Percentiles rank a stretch among this genome's conserved stretches.
Evolutionary conservation across 371 early-diverging fungal species (phyloP).

Genomic region (Entomophthora muscae): DNA sequence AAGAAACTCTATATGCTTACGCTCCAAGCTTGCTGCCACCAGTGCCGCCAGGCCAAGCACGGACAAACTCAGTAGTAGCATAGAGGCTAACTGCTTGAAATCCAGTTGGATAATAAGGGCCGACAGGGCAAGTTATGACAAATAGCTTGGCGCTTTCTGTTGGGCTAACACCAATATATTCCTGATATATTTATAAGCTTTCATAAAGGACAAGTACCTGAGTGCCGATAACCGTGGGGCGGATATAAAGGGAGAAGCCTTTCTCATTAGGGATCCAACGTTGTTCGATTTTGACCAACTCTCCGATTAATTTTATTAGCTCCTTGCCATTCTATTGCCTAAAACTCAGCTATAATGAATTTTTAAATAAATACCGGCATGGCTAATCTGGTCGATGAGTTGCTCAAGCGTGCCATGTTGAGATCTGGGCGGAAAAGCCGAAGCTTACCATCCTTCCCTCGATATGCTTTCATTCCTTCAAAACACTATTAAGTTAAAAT

Average conservation of each 20-base stretch:
- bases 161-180: constrained; percentile 46
- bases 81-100: constrained; percentile 73
- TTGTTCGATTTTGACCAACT: constrained; percentile 62
- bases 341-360: not conserved
- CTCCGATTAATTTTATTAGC: constrained; percentile 64
- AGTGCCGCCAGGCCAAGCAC: constrained; percentile 96
- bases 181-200: constrained; percentile 10
- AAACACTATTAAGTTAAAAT: constrained; percentile 35
- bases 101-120: constrained; percentile 89
- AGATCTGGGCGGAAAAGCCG: constrained; percentile 78
- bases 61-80: constrained; percentile 67
- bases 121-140: constrained; percentile 87
- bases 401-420: constrained; percentile 73
- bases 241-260: constrained; percentile 87
- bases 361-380: constrained; percentile 33
- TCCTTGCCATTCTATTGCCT: constrained; percentile 67
- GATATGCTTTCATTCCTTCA: constrained; percentile 86
- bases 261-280: constrained; percentile 78
- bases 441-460: constrained; percentile 60
- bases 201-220: constrained; percentile 20
- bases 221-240: constrained; percentile 92
- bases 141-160: constrained; percentile 65
- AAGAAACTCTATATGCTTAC: constrained; percentile 11
- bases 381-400: constrained; percentile 53
- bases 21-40: constrained; percentile 86